Percentiles rank a stretch among this genome's conserved stretches.
These are phyloP conservation scores for Komagataella ulmi DNA, from an alignment of 805 yeast genomes.

Conservation along the genomic window DNA sequence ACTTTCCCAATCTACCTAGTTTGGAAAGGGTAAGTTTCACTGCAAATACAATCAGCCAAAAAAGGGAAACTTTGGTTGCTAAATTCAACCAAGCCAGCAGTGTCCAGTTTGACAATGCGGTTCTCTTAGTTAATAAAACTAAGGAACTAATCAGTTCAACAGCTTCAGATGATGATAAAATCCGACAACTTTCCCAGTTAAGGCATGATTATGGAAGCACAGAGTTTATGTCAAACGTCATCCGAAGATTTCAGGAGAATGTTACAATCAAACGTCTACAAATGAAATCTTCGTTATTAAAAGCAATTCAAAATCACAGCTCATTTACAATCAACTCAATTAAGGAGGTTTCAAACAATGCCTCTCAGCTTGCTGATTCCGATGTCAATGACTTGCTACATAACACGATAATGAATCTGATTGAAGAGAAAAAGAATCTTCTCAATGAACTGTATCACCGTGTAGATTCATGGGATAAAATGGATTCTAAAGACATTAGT, in stretches of 20 bases:
- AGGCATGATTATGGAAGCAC: neutral
- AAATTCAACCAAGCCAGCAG: neutral
- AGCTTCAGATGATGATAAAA: neutral
- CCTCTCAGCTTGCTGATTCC: neutral
- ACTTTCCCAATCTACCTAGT: neutral
- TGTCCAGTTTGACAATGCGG: neutral
- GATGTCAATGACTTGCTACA: neutral
- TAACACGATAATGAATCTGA: neutral
- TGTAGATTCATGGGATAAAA: neutral
- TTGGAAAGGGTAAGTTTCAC: neutral
- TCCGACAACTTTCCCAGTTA: neutral
- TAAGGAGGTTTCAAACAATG: neutral
- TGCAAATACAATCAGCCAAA: neutral
- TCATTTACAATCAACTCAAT: neutral
- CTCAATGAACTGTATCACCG: neutral
- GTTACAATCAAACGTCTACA: neutral
- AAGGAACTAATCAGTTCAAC: neutral
- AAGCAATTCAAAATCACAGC: neutral
- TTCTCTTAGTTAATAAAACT: neutral
- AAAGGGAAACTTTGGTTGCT: neutral
- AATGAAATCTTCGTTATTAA: neutral
- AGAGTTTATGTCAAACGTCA: neutral
- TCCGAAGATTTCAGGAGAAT: neutral
- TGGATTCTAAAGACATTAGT: neutral
- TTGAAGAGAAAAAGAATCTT: neutral